A percentile compares a stretch with the other conserved stretches of the same genome.
Evolutionary conservation across 768 basidiomycete genomes (phyloP).

Genomic region (Mycena floridula): DNA sequence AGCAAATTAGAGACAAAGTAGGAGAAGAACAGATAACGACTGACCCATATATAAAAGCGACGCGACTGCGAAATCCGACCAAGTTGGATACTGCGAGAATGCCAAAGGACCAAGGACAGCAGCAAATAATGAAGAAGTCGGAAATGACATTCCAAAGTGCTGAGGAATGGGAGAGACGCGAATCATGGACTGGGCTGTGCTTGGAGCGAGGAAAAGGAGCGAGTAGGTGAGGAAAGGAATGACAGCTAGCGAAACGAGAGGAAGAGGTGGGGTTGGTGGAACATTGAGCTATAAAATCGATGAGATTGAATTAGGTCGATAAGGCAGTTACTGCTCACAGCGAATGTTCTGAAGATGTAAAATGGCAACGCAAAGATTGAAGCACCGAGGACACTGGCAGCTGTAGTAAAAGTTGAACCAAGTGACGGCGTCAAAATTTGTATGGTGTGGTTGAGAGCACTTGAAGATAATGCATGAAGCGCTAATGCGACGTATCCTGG

Average conservation of each 20-base stretch:
- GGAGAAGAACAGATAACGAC: slow-evolving; percentile 9
- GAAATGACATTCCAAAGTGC: slow-evolving; percentile 54
- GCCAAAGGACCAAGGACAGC: slow-evolving; percentile 52
- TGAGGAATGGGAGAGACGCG: slow-evolving; percentile 47
- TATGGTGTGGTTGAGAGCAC: slow-evolving; percentile 57
- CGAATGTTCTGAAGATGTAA: slow-evolving; percentile 51
- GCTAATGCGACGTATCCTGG: slow-evolving; percentile 66
- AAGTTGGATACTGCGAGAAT: slow-evolving; percentile 54
- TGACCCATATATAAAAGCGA: slow-evolving; percentile 60
- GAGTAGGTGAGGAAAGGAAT: slow-evolving; percentile 60
- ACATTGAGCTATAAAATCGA: slow-evolving; percentile 36
- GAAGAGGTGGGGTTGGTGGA: slow-evolving; percentile 44
- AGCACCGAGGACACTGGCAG: slow-evolving; percentile 56
- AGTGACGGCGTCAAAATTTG: slow-evolving; percentile 51
- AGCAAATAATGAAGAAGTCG: slow-evolving; percentile 40
- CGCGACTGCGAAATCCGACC: slow-evolving; percentile 55
- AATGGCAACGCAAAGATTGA: slow-evolving; percentile 58
- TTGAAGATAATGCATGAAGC: slow-evolving; percentile 53
- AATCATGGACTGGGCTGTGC: slow-evolving; percentile 39
- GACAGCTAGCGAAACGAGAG: slow-evolving; percentile 49
- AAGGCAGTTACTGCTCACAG: slow-evolving; percentile 35
- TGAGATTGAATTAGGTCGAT: slow-evolving; percentile 6
- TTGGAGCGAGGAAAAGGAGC: slow-evolving; percentile 54
- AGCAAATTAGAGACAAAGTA: background rate
- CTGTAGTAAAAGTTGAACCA: slow-evolving; percentile 48